A percentile compares a stretch with the other conserved stretches of the same genome.
These are phyloP conservation scores for Ottelia alismoides DNA, from an alignment of 106 monocot genomes.

Conservation along the genomic window DNA sequence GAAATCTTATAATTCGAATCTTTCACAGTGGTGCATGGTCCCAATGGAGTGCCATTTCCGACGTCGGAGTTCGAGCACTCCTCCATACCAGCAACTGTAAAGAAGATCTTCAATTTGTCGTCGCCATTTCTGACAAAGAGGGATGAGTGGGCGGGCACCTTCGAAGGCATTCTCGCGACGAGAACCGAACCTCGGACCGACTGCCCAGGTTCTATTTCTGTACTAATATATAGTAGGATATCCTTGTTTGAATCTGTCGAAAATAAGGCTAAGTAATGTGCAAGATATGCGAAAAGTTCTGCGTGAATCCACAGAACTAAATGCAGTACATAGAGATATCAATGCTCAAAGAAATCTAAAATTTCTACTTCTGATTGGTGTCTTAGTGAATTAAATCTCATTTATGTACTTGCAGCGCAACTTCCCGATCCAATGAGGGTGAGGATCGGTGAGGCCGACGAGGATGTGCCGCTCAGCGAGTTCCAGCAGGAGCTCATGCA, in stretches of 20 bases:
- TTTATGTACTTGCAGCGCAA: conserved; percentile 49
- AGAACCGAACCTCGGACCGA: conserved; percentile 72
- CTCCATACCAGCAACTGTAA: conserved; percentile 71
- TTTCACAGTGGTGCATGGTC: conserved; percentile 60
- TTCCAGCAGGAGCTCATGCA: conserved; percentile 76
- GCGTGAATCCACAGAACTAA: no score
- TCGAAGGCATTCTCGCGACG: conserved; percentile 44
- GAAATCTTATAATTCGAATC: not conserved
- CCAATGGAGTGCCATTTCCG: conserved; percentile 49
- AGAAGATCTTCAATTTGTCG: conserved; percentile 55
- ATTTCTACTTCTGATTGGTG: no score
- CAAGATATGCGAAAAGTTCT: no score
- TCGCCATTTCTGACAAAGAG: conserved; percentile 52
- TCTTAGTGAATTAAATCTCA: no score
- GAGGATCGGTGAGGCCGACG: conserved; percentile 36
- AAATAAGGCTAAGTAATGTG: no score
- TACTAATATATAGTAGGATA: no score
- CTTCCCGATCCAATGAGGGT: conserved; percentile 44
- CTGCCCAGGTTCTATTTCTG: conserved; percentile 86
- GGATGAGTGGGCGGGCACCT: conserved; percentile 79
- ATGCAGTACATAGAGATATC: no score
- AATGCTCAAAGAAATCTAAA: no score
- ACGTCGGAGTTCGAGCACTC: conserved; percentile 86
- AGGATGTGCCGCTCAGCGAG: conserved; percentile 53
- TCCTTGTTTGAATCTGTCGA: no score